Conservation (phyloP, 306 rosid species). For the Trichosanthes cucumerina region DNA sequence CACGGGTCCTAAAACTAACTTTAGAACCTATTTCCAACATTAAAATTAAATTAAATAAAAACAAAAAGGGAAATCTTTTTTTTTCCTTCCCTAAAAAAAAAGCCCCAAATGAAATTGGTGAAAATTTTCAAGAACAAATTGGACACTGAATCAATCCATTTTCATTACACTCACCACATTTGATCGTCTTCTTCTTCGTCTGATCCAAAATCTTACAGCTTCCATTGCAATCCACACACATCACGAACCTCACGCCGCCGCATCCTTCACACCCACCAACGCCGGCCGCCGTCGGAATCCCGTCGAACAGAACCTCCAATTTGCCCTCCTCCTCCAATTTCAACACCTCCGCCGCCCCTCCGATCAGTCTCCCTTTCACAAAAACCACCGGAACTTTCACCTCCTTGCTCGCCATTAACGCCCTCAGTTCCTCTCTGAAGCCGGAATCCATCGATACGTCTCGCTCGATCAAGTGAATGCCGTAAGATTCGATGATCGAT, state of each 20-base stretch:
- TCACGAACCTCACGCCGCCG: conserved; percentile 63
- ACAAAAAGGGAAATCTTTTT: background rate
- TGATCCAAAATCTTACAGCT: conserved; percentile 78
- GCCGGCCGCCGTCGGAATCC: conserved; percentile 41
- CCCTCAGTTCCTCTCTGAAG: conserved; percentile 65
- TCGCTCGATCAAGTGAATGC: conserved; percentile 46
- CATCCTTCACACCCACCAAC: conserved; percentile 62
- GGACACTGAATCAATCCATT: conserved; percentile 82
- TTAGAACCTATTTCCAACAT: conserved; percentile 32
- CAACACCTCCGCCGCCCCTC: conserved; percentile 61
- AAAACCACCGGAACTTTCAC: conserved; percentile 71
- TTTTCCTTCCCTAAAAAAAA: background rate
- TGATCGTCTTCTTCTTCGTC: conserved; percentile 36
- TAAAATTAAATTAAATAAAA: background rate
- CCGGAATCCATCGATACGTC: conserved; percentile 95
- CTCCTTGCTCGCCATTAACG: conserved; percentile 45
- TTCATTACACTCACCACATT: conserved; percentile 73
- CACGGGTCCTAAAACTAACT: conserved; percentile 58
- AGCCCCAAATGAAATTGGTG: background rate
- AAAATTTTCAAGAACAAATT: conserved; percentile 39
- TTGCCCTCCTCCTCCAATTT: conserved; percentile 85
- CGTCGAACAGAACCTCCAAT: conserved; percentile 44
- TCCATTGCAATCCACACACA: conserved; percentile 70
- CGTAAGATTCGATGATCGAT: conserved; percentile 49
- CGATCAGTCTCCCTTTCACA: conserved; percentile 68